Evolutionary conservation across 257 asterid genomes (phyloP), one percentile per base, ranked within the genome.

Genomic region (Solanum verrucosum): DNA sequence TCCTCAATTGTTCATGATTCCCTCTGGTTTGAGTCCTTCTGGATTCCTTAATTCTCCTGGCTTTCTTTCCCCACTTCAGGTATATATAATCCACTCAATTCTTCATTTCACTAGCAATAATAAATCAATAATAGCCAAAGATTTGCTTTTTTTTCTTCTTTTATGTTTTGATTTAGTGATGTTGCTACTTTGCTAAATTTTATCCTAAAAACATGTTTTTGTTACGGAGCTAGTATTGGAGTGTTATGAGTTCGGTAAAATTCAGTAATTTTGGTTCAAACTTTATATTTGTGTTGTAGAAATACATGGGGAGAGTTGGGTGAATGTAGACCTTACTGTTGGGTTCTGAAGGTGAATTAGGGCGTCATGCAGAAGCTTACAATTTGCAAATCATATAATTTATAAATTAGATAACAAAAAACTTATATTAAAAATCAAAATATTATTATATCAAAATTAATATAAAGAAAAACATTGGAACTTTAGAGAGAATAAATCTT

Each of bases 31-130:
- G 52, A 96, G 93, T 83, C 98, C 99, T 90, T 93, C 98, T 35
- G 96, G 95, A 11, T 89, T 95, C 90, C 98, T 96, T 42, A 94
- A 94, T 78, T 97, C 99, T 3, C 99, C 99, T 4, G 98, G 94
- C 6, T 93, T 97, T 86, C 90, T 96, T 73, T 93, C 98, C 35
- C 99, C 99, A 16, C 98, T 96, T 91, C 96, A 93, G 96, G 99
- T 96, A 40, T 4, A 67, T 84, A 67, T 83, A 42, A 42, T 46
- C 65, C 67, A 16, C 68, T 44, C 40, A 46, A 79, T 8, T 81
- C 16, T 44, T 15, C 27, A 8, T 79, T 14, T 79, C 27, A 44
- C 65, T 25, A 44, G 65, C 25, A 38, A 63, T 63, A 65, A 63
- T 63, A 63, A 1, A 63, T 63, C 70, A 63, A 23, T 23, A 9